phyloP scores from a whole-genome alignment of 352 stramenopile species.

The Globisporangium orthogonon region DNA sequence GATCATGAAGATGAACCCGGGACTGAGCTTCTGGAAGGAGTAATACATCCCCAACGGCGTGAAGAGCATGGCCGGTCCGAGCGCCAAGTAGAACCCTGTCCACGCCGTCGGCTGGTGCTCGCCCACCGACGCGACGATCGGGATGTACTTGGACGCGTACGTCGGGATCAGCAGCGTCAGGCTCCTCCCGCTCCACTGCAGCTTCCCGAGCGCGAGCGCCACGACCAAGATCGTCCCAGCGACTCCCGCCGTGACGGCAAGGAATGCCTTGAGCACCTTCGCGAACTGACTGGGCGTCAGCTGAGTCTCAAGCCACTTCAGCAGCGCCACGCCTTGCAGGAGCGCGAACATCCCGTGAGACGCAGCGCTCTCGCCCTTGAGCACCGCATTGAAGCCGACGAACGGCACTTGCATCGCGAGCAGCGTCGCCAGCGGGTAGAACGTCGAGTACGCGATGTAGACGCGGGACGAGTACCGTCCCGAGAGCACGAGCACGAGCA shows the following conservation, averaged over 20 bases:
- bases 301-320: conserved; percentile 42
- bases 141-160: conserved; percentile 93
- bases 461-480: conserved; percentile 90
- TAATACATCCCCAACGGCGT: conserved; percentile 88
- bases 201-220: conserved; percentile 61
- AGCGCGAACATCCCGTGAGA: conserved; percentile 92
- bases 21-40: conserved; percentile 64
- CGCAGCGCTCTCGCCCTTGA: conserved; percentile 66
- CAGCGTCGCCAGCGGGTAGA: conserved; percentile 95
- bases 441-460: conserved; percentile 97
- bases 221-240: conserved; percentile 29
- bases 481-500: conserved; percentile 86
- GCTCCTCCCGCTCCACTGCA: conserved; percentile 90
- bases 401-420: conserved; percentile 98
- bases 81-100: conserved; percentile 90
- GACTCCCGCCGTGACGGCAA: conserved; percentile 26
- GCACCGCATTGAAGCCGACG: conserved; percentile 95
- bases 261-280: conserved; percentile 32
- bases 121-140: conserved; percentile 92
- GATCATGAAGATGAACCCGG: conserved; percentile 87
- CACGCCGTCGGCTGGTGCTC: conserved; percentile 93
- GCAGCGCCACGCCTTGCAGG: conserved; percentile 77
- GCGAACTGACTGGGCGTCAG: conserved; percentile 41
- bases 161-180: conserved; percentile 91
- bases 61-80: conserved; percentile 85